Conservation (phyloP, 192 early-diverging fungal genomes). For the Polychytrium aggregatum region DNA sequence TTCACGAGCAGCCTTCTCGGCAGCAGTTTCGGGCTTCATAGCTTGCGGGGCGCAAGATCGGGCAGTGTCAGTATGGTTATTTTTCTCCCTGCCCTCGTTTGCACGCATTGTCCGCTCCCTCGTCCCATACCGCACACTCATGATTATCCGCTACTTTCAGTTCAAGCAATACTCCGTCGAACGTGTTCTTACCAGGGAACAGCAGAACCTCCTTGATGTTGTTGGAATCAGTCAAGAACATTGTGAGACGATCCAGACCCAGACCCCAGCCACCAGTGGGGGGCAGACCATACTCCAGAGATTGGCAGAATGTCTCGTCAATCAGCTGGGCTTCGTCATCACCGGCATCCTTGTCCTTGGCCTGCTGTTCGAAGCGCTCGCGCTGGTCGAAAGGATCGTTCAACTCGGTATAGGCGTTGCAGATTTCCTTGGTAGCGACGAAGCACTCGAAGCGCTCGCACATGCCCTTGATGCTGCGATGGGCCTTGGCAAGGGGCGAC, state of each 20-base stretch:
- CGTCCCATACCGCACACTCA: too few species aligned
- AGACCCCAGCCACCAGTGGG: constrained; percentile 76
- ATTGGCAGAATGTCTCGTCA: constrained; percentile 94
- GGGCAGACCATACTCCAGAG: constrained; percentile 94
- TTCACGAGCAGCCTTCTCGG: constrained; percentile 18
- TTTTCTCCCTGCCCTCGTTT: too few species aligned
- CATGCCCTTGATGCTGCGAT: constrained; percentile 76
- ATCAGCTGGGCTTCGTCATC: constrained; percentile 98
- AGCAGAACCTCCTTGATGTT: constrained; percentile 91
- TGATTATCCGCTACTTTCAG: too few species aligned
- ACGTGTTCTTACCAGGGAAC: too few species aligned
- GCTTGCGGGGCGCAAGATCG: too few species aligned
- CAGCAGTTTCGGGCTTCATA: constrained; percentile 39
- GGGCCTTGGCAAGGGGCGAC: constrained; percentile 96
- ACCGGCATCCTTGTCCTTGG: constrained; percentile 90
- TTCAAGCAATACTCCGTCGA: too few species aligned
- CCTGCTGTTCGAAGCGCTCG: constrained; percentile 96
- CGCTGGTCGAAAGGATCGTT: constrained; percentile 99
- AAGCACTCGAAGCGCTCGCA: constrained; percentile 99
- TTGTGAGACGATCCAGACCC: constrained; percentile 93
- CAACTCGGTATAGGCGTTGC: constrained; percentile 99
- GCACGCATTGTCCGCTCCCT: too few species aligned
- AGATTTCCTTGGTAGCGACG: constrained; percentile 97
- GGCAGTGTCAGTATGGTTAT: too few species aligned
- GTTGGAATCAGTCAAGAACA: constrained; percentile 97